These are phyloP conservation scores for Astragalus membranaceus DNA, from an alignment of 306 rosid species.

Conservation along the genomic window DNA sequence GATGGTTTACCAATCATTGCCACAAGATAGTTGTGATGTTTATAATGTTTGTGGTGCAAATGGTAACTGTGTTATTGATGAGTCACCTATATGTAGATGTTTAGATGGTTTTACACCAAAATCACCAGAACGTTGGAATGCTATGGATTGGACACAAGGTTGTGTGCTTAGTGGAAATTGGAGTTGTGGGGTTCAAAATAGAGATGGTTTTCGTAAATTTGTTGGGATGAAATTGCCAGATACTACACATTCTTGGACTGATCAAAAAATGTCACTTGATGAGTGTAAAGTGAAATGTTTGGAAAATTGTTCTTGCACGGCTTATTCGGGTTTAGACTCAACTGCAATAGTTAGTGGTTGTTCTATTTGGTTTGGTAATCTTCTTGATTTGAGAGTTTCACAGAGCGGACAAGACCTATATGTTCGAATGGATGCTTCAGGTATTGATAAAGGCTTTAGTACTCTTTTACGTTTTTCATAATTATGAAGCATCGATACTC, in stretches of 20 bases:
- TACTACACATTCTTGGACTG: constrained; percentile 1
- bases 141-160: constrained; percentile 6
- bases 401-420: neutral
- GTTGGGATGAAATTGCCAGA: constrained; percentile 20
- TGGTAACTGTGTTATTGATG: neutral
- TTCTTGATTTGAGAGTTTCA: neutral
- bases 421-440: constrained; percentile 7
- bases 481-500: neutral
- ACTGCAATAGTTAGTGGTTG: neutral
- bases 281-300: neutral
- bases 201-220: constrained; percentile 16
- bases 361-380: neutral
- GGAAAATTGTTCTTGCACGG: constrained; percentile 14
- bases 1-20: neutral
- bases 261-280: neutral
- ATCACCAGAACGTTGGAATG: neutral
- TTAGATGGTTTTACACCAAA: constrained; percentile 16
- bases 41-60: constrained; percentile 23
- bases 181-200: constrained; percentile 1
- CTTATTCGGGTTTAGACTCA: neutral
- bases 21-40: constrained; percentile 1
- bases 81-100: constrained; percentile 4
- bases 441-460: neutral
- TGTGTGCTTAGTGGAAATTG: constrained; percentile 1
- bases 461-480: neutral